Evolutionary conservation across 495 filamentous ascomycete genomes (phyloP).

Genomic region (Aspergillus leporis): DNA sequence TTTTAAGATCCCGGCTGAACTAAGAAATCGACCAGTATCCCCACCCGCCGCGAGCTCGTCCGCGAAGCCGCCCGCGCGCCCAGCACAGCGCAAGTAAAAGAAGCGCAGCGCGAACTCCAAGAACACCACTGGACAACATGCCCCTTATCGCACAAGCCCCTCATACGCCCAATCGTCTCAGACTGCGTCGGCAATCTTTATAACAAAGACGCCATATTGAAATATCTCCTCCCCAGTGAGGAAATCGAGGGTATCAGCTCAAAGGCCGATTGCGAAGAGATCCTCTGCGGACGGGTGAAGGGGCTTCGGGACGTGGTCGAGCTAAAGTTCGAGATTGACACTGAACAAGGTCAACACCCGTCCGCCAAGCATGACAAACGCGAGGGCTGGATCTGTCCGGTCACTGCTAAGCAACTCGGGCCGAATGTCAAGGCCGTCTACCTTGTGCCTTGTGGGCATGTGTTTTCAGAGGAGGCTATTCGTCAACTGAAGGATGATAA

Average conservation of each 20-base stretch:
- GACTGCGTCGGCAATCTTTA: slow-evolving; percentile 86
- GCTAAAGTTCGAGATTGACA: slow-evolving; percentile 71
- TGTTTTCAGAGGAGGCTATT: slow-evolving; percentile 81
- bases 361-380: slow-evolving; percentile 44
- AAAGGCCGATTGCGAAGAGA: slow-evolving; percentile 62
- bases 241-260: slow-evolving; percentile 53
- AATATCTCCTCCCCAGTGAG: slow-evolving; percentile 70
- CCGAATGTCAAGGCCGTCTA: slow-evolving; percentile 80
- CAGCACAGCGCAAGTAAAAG: slow-evolving; percentile 87
- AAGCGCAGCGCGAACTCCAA: slow-evolving; percentile 77
- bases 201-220: slow-evolving; percentile 89
- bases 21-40: slow-evolving; percentile 59
- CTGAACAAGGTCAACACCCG: slow-evolving; percentile 34
- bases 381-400: slow-evolving; percentile 77
- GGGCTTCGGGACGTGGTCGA: slow-evolving; percentile 86
- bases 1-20: background rate
- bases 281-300: slow-evolving; percentile 72
- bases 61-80: slow-evolving; percentile 79
- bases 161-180: slow-evolving; percentile 75
- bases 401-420: slow-evolving; percentile 85
- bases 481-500: slow-evolving; percentile 69
- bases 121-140: slow-evolving; percentile 84
- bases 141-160: slow-evolving; percentile 74
- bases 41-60: slow-evolving; percentile 92
- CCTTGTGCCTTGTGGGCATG: slow-evolving; percentile 93